These are phyloP conservation scores for Nicotiana otophora DNA, from an alignment of 257 asterid genomes.

Conservation along the genomic window DNA sequence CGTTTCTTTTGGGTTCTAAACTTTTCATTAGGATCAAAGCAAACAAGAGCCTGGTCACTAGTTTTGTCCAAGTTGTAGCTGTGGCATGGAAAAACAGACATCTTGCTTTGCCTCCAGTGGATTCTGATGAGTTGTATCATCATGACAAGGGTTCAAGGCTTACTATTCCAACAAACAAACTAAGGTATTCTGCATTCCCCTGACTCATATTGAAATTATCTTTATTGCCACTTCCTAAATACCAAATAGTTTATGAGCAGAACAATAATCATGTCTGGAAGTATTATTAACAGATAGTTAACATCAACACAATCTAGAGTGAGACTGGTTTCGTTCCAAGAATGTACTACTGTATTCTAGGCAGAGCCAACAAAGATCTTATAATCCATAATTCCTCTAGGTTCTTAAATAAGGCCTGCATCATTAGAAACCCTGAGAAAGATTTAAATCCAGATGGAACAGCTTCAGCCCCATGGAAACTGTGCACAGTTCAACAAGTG, in stretches of 20 bases:
- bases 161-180: slow-evolving; percentile 29
- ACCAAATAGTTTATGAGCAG: no score
- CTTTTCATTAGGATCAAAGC: slow-evolving; percentile 43
- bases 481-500: slow-evolving; percentile 60
- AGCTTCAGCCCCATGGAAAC: slow-evolving; percentile 42
- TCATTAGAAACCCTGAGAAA: slow-evolving; percentile 30
- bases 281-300: no score
- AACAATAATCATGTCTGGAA: no score
- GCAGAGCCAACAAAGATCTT: no score
- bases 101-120: slow-evolving; percentile 19
- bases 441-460: slow-evolving; percentile 43
- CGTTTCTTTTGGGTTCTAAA: slow-evolving; percentile 43
- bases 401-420: slow-evolving; percentile 53
- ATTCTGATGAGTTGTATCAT: slow-evolving; percentile 26
- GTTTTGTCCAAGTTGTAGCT: slow-evolving; percentile 40
- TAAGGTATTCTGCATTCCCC: slow-evolving; percentile 30
- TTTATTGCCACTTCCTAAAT: no score
- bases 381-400: not conserved
- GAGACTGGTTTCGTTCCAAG: no score
- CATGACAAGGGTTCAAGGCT: slow-evolving; percentile 26
- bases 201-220: no score
- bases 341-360: no score
- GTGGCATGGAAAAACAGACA: slow-evolving; percentile 48
- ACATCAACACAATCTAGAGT: no score
- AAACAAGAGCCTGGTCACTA: slow-evolving; percentile 47